A percentile compares a stretch with the other conserved stretches of the same genome.
Conservation (phyloP, 176 grass and related monocot genomes). For the Bromus sterilis region DNA sequence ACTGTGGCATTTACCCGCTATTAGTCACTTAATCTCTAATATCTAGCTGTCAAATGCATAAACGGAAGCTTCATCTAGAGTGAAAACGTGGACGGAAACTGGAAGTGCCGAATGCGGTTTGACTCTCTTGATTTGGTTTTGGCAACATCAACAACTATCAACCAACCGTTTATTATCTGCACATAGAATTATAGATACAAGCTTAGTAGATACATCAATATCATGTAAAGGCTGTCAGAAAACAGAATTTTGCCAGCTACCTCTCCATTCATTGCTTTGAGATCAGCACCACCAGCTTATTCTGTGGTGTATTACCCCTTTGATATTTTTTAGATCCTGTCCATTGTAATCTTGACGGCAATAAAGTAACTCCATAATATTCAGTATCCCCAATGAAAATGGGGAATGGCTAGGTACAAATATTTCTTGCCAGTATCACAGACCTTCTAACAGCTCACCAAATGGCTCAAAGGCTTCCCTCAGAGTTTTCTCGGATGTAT, state of each 20-base stretch:
- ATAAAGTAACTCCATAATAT: neutral
- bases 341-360: slow-evolving; percentile 91
- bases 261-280: slow-evolving; percentile 96
- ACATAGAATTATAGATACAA: slow-evolving; percentile 4
- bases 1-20: slow-evolving; percentile 21
- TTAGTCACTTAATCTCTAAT: slow-evolving; percentile 9
- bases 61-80: slow-evolving; percentile 19
- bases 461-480: slow-evolving; percentile 82
- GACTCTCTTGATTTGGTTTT: slow-evolving; percentile 45
- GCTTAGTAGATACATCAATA: neutral
- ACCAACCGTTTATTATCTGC: slow-evolving; percentile 97
- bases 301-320: slow-evolving; percentile 91
- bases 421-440: slow-evolving; percentile 6
- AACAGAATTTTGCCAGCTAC: slow-evolving; percentile 18
- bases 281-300: slow-evolving; percentile 79
- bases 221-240: neutral
- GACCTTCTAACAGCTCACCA: slow-evolving; percentile 87
- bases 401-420: slow-evolving; percentile 7
- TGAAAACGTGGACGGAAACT: slow-evolving; percentile 10
- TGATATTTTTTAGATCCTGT: slow-evolving; percentile 95
- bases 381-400: slow-evolving; percentile 9
- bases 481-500: slow-evolving; percentile 86
- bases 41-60: slow-evolving; percentile 5
- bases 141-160: slow-evolving; percentile 89
- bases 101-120: neutral